phyloP scores from a whole-genome alignment of 2,329 filamentous ascomycete genomes.

The Aspergillus texensis region DNA sequence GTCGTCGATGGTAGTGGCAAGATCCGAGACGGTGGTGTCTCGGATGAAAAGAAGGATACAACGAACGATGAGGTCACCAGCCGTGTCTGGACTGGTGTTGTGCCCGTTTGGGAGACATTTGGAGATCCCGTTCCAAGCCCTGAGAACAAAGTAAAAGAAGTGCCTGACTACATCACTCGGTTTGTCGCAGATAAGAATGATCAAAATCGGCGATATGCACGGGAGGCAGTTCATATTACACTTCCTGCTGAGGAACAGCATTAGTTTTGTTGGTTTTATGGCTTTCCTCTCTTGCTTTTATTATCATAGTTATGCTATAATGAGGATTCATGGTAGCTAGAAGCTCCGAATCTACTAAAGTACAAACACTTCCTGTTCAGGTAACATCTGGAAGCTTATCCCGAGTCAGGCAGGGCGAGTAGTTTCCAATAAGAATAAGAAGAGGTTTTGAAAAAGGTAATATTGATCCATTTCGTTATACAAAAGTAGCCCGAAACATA shows the following conservation, averaged over 20 bases:
- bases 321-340: not conserved
- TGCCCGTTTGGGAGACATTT: slow-evolving; percentile 65
- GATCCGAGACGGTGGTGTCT: slow-evolving; percentile 66
- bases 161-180: slow-evolving; percentile 64
- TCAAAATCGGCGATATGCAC: slow-evolving; percentile 47
- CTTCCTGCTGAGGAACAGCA: slow-evolving; percentile 36
- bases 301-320: not conserved
- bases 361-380: too few species aligned
- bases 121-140: slow-evolving; percentile 64
- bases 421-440: too few species aligned
- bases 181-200: slow-evolving; percentile 56
- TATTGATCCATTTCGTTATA: too few species aligned
- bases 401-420: too few species aligned
- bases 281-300: not conserved
- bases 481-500: too few species aligned
- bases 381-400: too few species aligned
- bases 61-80: slow-evolving; percentile 49
- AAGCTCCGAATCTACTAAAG: not conserved
- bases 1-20: slow-evolving; percentile 76
- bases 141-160: slow-evolving; percentile 59
- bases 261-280: slow-evolving; percentile 13
- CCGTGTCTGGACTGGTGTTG: slow-evolving; percentile 62
- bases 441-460: too few species aligned
- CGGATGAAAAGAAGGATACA: slow-evolving; percentile 62
- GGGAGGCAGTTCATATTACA: slow-evolving; percentile 30